Conservation (phyloP, 106 monocot genomes). For the Amphibolis antarctica region DNA sequence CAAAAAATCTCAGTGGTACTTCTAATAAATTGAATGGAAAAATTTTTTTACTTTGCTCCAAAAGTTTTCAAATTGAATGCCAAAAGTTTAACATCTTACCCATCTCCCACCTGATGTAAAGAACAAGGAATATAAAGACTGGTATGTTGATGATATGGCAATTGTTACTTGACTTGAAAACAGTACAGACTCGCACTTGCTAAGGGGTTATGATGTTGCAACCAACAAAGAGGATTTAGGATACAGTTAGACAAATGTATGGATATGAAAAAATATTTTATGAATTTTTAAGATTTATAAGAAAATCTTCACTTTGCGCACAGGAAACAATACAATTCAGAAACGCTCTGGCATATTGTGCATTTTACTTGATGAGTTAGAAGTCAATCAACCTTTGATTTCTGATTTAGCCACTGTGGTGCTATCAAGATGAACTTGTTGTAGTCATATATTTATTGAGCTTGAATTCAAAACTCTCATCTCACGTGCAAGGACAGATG, state of each 20-base stretch:
- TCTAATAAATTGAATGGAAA: too few species aligned
- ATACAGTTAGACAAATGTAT: background rate
- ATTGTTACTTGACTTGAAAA: too few species aligned
- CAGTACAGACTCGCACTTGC: background rate
- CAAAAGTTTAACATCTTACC: too few species aligned
- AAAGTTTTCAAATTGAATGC: too few species aligned
- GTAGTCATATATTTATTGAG: background rate
- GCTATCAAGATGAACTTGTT: background rate
- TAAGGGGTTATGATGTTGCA: background rate
- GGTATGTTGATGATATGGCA: too few species aligned
- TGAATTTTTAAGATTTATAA: background rate
- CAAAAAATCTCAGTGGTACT: too few species aligned
- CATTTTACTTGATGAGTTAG: too few species aligned
- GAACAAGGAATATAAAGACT: too few species aligned
- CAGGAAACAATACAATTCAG: background rate
- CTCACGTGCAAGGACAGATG: too few species aligned
- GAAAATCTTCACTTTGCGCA: background rate
- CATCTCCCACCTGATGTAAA: too few species aligned
- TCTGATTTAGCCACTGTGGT: background rate
- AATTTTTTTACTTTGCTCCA: too few species aligned
- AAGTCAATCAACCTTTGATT: background rate
- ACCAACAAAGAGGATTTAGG: background rate
- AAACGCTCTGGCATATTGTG: background rate
- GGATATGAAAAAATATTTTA: background rate
- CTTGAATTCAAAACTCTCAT: too few species aligned